Percentiles rank a stretch among this genome's conserved stretches.
These are phyloP conservation scores for Coemansia sp. DNA, from an alignment of 192 early-diverging fungal species.

Conservation along the genomic window DNA sequence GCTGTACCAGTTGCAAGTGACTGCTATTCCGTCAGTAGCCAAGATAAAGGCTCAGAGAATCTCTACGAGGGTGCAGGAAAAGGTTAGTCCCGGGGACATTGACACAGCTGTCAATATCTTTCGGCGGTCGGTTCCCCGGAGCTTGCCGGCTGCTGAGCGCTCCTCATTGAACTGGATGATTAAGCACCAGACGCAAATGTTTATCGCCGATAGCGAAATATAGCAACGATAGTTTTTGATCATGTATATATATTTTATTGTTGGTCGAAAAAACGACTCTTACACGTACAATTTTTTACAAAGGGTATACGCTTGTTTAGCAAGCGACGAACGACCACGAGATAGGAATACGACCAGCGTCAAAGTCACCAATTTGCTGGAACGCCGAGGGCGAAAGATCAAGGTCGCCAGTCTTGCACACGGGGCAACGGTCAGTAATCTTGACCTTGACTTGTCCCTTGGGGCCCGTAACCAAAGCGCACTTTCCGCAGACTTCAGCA, in stretches of 20 bases:
- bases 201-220: not conserved
- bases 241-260: not conserved
- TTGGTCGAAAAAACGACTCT: not conserved
- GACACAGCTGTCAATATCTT: constrained; percentile 19
- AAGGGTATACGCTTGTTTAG: constrained; percentile 4
- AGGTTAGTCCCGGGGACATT: constrained; percentile 4
- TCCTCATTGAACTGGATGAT: constrained; percentile 12
- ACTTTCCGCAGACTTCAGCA: constrained; percentile 54
- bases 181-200: constrained; percentile 14
- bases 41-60: constrained; percentile 16
- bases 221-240: not conserved
- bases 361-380: constrained; percentile 54
- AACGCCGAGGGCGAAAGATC: constrained; percentile 59
- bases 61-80: not conserved
- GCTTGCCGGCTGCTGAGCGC: not conserved
- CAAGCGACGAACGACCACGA: constrained; percentile 55
- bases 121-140: constrained; percentile 1
- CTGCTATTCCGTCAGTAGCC: constrained; percentile 13
- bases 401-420: constrained; percentile 52
- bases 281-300: not conserved
- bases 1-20: constrained; percentile 8
- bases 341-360: constrained; percentile 54
- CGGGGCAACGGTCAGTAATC: constrained; percentile 57
- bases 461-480: constrained; percentile 46
- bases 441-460: constrained; percentile 55